Conservation (phyloP, 352 stramenopile genomes). For the Globisporangium heterothallicum region DNA sequence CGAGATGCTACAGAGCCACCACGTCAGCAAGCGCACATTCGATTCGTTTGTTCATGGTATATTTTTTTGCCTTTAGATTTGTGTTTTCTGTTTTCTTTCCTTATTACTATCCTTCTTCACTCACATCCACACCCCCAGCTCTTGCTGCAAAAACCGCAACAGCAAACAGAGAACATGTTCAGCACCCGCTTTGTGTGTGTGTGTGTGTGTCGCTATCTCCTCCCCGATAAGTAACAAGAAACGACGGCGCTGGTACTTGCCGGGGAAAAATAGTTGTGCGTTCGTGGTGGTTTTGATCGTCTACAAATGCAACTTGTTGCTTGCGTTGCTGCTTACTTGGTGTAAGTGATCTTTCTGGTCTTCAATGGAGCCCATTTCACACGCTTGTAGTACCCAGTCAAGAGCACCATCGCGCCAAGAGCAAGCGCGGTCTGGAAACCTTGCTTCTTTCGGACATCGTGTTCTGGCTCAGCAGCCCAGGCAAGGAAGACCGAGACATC, state of each 20-base stretch:
- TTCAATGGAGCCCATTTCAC: constrained; percentile 97
- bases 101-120: background rate
- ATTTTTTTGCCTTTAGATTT: background rate
- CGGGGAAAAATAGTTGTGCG: constrained; percentile 1
- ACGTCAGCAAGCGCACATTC: too few relatives aligned
- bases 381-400: constrained; percentile 98
- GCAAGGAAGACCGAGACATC: constrained; percentile 97
- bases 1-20: too few relatives aligned
- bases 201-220: background rate
- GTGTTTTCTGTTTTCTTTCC: background rate
- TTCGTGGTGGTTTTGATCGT: constrained; percentile 9
- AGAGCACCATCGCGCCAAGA: constrained; percentile 84
- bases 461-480: constrained; percentile 96
- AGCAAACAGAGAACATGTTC: background rate
- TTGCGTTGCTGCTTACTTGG: constrained; percentile 77
- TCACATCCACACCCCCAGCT: background rate
- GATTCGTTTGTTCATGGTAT: background rate
- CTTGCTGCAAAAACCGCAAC: background rate
- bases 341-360: constrained; percentile 98
- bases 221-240: background rate
- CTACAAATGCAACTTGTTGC: constrained; percentile 17
- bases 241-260: constrained; percentile 1
- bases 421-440: constrained; percentile 94
- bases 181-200: background rate
- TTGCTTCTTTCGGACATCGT: constrained; percentile 97